These are phyloP conservation scores for Scutellaria galericulata DNA, from an alignment of 257 asterid genomes.

Conservation along the genomic window DNA sequence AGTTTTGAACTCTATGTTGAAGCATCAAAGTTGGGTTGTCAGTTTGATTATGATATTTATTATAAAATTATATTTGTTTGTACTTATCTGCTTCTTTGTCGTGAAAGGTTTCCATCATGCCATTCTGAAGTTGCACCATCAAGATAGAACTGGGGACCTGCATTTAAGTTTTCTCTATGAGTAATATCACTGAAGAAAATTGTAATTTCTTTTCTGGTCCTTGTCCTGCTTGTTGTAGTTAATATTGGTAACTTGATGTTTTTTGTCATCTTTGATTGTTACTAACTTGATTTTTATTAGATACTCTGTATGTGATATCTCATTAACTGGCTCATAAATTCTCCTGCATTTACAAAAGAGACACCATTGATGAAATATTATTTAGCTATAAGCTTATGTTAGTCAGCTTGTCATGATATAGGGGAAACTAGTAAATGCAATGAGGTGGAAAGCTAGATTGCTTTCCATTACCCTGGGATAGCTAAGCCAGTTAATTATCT, in stretches of 20 bases:
- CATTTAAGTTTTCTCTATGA: conserved; percentile 47
- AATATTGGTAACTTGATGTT: conserved; percentile 30
- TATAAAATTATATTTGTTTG: conserved; percentile 22
- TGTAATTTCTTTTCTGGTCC: conserved; percentile 39
- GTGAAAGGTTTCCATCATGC: conserved; percentile 49
- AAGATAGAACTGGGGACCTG: conserved; percentile 48
- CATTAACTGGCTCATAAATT: conserved; percentile 1
- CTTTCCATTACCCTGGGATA: background rate
- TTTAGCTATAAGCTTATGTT: background rate
- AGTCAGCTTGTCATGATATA: background rate
- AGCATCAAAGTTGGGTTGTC: conserved; percentile 11
- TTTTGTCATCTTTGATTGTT: conserved; percentile 8
- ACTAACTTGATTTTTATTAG: background rate
- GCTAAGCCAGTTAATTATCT: conserved; percentile 17
- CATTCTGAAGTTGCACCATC: conserved; percentile 44
- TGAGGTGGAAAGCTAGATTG: background rate
- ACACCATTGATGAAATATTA: background rate
- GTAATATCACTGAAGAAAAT: conserved; percentile 42
- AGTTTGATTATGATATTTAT: conserved; percentile 22
- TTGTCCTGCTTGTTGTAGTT: conserved; percentile 30
- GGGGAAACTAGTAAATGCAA: background rate
- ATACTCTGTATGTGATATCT: background rate
- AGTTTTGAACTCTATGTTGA: background rate
- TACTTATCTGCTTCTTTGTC: conserved; percentile 38
- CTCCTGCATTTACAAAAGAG: background rate